Evolutionary conservation across 208 protist species (phyloP).

Genomic region (Phytomonas sp.): DNA sequence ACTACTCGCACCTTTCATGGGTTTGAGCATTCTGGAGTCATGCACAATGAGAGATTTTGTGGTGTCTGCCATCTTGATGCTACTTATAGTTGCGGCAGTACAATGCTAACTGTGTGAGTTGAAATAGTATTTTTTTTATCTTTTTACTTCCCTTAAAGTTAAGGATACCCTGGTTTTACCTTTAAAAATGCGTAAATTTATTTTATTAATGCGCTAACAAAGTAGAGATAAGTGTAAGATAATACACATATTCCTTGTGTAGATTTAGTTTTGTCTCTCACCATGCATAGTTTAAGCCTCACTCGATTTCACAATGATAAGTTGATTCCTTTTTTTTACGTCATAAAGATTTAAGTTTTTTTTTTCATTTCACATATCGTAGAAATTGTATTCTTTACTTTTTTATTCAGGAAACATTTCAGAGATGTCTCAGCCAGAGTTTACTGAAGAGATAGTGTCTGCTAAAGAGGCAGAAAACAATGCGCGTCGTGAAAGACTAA

Average conservation of each 20-base stretch:
- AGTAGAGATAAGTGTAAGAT: neutral
- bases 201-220: neutral
- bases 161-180: neutral
- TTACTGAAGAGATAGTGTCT: slow-evolving; percentile 69
- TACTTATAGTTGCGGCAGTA: neutral
- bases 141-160: slow-evolving; percentile 9
- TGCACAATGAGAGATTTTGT: neutral
- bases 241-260: neutral
- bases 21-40: neutral
- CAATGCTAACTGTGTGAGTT: neutral
- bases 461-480: slow-evolving; percentile 69
- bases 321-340: neutral
- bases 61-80: neutral
- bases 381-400: slow-evolving; percentile 1
- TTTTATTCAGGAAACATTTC: neutral
- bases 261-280: slow-evolving; percentile 3
- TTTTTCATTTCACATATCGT: neutral
- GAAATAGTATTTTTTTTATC: slow-evolving; percentile 11
- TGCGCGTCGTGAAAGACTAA: slow-evolving; percentile 31
- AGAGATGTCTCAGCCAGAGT: neutral
- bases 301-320: neutral
- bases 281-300: neutral
- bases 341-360: neutral
- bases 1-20: neutral
- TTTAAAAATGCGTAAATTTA: neutral